phyloP scores from a whole-genome alignment of 2,329 filamentous ascomycete species.

The Ophiostoma sp. region DNA sequence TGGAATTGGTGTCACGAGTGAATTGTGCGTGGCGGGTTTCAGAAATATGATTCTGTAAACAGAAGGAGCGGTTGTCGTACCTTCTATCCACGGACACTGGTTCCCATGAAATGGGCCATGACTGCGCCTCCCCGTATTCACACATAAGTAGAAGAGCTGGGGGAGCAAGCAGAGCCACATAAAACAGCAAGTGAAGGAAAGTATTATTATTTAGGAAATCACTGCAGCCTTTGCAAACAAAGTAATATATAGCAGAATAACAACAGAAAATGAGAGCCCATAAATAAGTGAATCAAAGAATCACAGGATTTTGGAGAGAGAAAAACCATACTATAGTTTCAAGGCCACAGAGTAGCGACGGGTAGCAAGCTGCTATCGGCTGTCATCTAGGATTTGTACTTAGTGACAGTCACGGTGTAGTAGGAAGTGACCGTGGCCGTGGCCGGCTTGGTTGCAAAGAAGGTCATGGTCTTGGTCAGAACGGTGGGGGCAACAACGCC shows the following conservation, averaged over 20 bases:
- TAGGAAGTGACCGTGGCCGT: not conserved
- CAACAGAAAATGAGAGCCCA: not conserved
- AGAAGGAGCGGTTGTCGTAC: slow-evolving; percentile 6
- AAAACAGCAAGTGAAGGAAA: not conserved
- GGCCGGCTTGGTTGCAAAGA: not conserved
- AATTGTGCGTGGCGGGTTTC: not conserved
- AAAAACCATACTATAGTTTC: not conserved
- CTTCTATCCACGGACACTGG: too few species aligned
- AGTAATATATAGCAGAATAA: not conserved
- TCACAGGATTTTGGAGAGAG: not conserved
- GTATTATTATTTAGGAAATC: too few species aligned
- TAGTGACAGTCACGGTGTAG: not conserved
- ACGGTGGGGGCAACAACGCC: not conserved
- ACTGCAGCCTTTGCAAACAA: not conserved
- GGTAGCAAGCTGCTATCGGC: not conserved
- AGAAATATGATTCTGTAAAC: not conserved
- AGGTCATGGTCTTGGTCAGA: not conserved
- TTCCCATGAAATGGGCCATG: too few species aligned
- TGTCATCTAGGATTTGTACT: not conserved
- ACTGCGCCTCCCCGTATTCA: too few species aligned
- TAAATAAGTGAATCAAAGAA: not conserved
- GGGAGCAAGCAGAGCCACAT: not conserved
- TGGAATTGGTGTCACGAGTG: not conserved
- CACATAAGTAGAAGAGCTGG: not conserved
- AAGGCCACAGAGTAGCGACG: too few species aligned